Evolutionary conservation across 352 stramenopile species (phyloP).

Genomic region (Phytophthora megakarya): DNA sequence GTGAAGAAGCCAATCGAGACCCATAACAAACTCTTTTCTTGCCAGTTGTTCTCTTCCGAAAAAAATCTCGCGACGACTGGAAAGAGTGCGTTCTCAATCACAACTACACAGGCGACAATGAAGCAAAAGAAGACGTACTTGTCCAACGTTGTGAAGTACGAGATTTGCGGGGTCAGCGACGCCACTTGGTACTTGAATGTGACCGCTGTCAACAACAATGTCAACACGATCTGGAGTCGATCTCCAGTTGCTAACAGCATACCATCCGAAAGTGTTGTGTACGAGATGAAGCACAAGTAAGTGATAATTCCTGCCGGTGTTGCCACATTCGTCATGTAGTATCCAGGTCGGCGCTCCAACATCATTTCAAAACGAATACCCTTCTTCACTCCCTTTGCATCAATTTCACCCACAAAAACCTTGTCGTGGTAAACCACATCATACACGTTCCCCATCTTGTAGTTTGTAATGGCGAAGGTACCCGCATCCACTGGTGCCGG

Average conservation of each 20-base stretch:
- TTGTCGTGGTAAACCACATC: constrained; percentile 57
- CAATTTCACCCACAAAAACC: constrained; percentile 49
- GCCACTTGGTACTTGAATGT: constrained; percentile 67
- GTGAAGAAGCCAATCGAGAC: too few relatives aligned
- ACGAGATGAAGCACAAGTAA: constrained; percentile 63
- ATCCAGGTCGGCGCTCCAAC: constrained; percentile 50
- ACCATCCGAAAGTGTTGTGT: constrained; percentile 37
- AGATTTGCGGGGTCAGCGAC: constrained; percentile 55
- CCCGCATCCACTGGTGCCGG: constrained; percentile 41
- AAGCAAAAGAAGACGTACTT: constrained; percentile 74
- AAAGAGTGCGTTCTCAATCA: constrained; percentile 61
- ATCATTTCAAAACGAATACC: constrained; percentile 63
- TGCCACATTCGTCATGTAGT: constrained; percentile 63
- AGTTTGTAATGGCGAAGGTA: constrained; percentile 52
- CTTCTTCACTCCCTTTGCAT: constrained; percentile 42
- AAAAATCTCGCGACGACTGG: constrained; percentile 37
- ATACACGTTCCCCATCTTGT: constrained; percentile 61
- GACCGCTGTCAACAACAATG: constrained; percentile 62
- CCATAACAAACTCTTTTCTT: constrained; percentile 38
- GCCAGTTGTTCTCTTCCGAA: constrained; percentile 16
- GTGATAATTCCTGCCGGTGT: constrained; percentile 55
- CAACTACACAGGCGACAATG: constrained; percentile 52
- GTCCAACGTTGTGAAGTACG: constrained; percentile 71
- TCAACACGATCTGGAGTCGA: constrained; percentile 62
- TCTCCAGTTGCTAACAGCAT: constrained; percentile 50